phyloP scores from a whole-genome alignment of 352 stramenopile genomes.

The Pythium insidiosum region DNA sequence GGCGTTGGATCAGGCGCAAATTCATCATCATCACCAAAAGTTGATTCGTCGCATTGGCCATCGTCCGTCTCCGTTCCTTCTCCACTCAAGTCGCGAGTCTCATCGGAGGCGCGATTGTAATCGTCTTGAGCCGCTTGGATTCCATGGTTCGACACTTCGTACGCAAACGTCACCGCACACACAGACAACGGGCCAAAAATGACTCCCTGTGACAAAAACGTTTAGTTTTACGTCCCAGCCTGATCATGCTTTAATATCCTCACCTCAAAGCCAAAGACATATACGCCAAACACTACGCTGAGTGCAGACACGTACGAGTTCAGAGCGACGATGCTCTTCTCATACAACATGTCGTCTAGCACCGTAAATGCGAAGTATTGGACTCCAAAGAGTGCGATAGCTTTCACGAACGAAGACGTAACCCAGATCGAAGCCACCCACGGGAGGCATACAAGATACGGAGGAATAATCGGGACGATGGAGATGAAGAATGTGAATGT shows the following conservation, averaged over 20 bases:
- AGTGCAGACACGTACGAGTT: constrained; percentile 84
- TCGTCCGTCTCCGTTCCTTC: constrained; percentile 10
- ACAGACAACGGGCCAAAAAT: constrained; percentile 82
- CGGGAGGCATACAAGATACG: constrained; percentile 78
- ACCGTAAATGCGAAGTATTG: constrained; percentile 83
- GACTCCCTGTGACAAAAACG: constrained; percentile 50
- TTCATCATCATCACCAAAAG: constrained; percentile 48
- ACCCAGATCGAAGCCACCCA: constrained; percentile 77
- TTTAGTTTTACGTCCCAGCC: neutral
- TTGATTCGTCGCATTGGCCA: constrained; percentile 30
- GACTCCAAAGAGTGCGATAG: constrained; percentile 65
- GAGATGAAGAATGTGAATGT: constrained; percentile 86
- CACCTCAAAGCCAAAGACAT: constrained; percentile 84
- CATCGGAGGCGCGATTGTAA: constrained; percentile 29
- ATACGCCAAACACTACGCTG: constrained; percentile 82
- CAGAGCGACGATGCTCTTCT: constrained; percentile 80
- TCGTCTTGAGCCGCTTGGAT: constrained; percentile 82
- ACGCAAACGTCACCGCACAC: constrained; percentile 77
- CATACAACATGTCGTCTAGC: constrained; percentile 84
- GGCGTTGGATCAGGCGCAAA: no score
- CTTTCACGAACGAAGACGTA: constrained; percentile 76
- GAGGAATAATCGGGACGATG: constrained; percentile 82
- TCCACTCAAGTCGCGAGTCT: constrained; percentile 13
- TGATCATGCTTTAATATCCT: no score
- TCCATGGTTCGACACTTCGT: constrained; percentile 82